A percentile compares a stretch with the other conserved stretches of the same genome.
These are phyloP conservation scores for Yamadazyma taylorii DNA, from an alignment of 1,139 yeast species.

Conservation along the genomic window DNA sequence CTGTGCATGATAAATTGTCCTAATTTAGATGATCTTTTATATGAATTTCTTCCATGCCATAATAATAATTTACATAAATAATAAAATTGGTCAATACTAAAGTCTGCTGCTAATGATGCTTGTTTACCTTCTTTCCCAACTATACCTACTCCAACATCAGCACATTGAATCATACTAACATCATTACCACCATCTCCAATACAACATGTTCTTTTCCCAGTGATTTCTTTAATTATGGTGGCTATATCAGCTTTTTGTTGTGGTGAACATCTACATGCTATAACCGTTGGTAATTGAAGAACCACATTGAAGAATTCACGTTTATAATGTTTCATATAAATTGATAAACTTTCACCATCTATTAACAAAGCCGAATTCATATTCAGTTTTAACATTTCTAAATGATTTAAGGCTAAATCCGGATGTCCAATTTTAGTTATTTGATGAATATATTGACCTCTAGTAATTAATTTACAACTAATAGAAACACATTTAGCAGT, in stretches of 20 bases:
- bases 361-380: slow-evolving; percentile 78
- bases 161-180: slow-evolving; percentile 98
- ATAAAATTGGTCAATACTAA: slow-evolving; percentile 89
- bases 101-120: slow-evolving; percentile 96
- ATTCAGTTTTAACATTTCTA: slow-evolving; percentile 69
- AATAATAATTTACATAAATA: slow-evolving; percentile 80
- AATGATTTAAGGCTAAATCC: slow-evolving; percentile 66
- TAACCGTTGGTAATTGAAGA: slow-evolving; percentile 80
- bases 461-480: slow-evolving; percentile 84
- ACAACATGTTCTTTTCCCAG: slow-evolving; percentile 91
- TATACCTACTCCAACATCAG: slow-evolving; percentile 98
- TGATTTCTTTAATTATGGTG: slow-evolving; percentile 65
- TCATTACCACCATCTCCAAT: slow-evolving; percentile 99
- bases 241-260: slow-evolving; percentile 99
- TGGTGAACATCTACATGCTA: slow-evolving; percentile 98
- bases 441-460: slow-evolving; percentile 92
- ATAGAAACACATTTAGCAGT: slow-evolving; percentile 97
- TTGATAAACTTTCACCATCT: slow-evolving; percentile 88
- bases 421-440: slow-evolving; percentile 64
- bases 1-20: slow-evolving; percentile 97
- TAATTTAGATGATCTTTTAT: slow-evolving; percentile 90
- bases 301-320: slow-evolving; percentile 78
- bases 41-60: slow-evolving; percentile 98
- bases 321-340: slow-evolving; percentile 61
- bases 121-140: slow-evolving; percentile 99